Evolutionary conservation across 257 asterid genomes (phyloP).

Genomic region (Penstemon eatonii): DNA sequence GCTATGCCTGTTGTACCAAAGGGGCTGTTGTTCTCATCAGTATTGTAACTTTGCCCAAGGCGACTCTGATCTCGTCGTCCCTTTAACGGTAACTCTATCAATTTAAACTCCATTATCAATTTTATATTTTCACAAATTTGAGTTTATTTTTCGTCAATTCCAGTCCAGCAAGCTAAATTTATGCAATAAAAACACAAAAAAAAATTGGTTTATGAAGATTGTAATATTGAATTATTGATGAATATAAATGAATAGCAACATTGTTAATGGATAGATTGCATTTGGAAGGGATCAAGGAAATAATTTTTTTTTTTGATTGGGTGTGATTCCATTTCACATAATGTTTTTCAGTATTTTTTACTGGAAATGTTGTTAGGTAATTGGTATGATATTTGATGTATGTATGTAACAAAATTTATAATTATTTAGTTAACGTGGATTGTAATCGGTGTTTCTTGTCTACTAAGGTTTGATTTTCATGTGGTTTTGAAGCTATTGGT

Average conservation of each 20-base stretch:
- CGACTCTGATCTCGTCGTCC: too few species aligned
- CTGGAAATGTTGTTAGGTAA: neutral
- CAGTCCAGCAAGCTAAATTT: too few species aligned
- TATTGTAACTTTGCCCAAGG: slow-evolving; percentile 75
- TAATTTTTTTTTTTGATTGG: neutral
- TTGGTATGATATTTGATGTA: too few species aligned
- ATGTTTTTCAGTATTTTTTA: neutral
- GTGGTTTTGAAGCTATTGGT: neutral
- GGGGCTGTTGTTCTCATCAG: slow-evolving; percentile 78
- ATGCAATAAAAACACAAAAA: too few species aligned
- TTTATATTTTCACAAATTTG: too few species aligned
- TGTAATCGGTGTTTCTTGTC: neutral
- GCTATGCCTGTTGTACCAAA: slow-evolving; percentile 65
- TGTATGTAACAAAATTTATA: too few species aligned
- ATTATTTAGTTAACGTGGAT: too few species aligned
- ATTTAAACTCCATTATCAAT: too few species aligned
- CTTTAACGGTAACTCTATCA: too few species aligned
- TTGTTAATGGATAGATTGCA: neutral
- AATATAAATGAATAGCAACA: neutral
- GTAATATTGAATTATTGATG: neutral
- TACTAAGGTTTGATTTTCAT: neutral
- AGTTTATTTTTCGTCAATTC: too few species aligned
- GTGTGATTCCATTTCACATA: neutral
- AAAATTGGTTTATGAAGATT: neutral
- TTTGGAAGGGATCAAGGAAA: neutral